Conservation (phyloP, 1,284 basidiomycete species). For the Neonothopanus nambi region DNA sequence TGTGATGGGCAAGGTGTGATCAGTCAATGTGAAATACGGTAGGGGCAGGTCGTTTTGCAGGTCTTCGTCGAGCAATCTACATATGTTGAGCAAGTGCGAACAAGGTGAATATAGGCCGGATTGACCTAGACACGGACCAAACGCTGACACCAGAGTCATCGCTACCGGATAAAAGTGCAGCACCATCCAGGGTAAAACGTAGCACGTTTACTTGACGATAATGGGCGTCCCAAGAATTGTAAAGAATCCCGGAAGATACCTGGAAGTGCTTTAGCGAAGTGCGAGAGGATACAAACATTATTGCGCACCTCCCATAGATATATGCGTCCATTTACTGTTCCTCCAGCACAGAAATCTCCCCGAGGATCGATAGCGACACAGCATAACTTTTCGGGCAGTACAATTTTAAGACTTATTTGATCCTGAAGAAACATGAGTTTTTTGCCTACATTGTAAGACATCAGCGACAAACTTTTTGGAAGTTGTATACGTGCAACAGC, state of each 20-base stretch:
- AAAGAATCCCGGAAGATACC: slow-evolving; percentile 87
- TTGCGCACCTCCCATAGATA: slow-evolving; percentile 91
- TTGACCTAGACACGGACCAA: slow-evolving; percentile 85
- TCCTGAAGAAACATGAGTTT: slow-evolving; percentile 53
- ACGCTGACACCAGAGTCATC: slow-evolving; percentile 89
- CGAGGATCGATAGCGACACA: slow-evolving; percentile 76
- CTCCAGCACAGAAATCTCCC: slow-evolving; percentile 83
- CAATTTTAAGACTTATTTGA: slow-evolving; percentile 83
- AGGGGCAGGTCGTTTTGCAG: slow-evolving; percentile 69
- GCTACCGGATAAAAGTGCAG: slow-evolving; percentile 81
- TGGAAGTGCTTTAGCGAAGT: slow-evolving; percentile 33
- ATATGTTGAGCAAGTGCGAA: slow-evolving; percentile 12
- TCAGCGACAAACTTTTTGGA: slow-evolving; percentile 66
- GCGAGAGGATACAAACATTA: slow-evolving; percentile 10
- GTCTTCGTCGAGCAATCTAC: slow-evolving; percentile 71
- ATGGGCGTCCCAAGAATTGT: slow-evolving; percentile 92
- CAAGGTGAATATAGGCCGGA: slow-evolving; percentile 28
- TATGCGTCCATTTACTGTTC: slow-evolving; percentile 85
- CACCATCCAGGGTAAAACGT: slow-evolving; percentile 81
- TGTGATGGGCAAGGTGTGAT: slow-evolving; percentile 90
- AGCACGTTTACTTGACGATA: slow-evolving; percentile 87
- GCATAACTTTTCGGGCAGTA: slow-evolving; percentile 86
- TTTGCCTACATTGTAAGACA: too few relatives aligned
- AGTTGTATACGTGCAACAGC: slow-evolving; percentile 78
- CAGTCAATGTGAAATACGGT: slow-evolving; percentile 81